phyloP scores from a whole-genome alignment of 805 yeast genomes.

The Cyberlindnera maclurae region DNA sequence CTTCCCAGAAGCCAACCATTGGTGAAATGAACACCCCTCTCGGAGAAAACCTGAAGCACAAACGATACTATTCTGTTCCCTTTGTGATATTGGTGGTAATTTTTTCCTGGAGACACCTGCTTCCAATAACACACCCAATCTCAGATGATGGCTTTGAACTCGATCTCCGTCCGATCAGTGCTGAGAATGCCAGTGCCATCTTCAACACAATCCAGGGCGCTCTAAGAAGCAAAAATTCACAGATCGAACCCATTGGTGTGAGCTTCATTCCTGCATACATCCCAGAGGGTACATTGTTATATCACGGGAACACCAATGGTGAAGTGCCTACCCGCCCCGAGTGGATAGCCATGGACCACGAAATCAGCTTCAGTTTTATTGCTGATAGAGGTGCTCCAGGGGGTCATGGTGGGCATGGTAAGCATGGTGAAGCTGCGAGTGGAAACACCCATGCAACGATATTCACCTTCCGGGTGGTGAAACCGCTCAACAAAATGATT shows the following conservation, averaged over 20 bases:
- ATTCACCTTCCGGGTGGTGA: conserved; percentile 40
- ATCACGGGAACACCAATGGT: conserved; percentile 41
- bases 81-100: no score
- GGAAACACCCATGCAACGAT: conserved; percentile 21
- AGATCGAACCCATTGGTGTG: conserved; percentile 50
- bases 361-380: conserved; percentile 49
- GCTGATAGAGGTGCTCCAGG: conserved; percentile 14
- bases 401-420: conserved; percentile 6
- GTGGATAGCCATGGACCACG: conserved; percentile 62
- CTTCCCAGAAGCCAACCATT: no score
- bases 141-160: no score
- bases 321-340: conserved; percentile 41
- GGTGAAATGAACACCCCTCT: no score
- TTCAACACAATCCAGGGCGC: conserved; percentile 51
- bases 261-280: conserved; percentile 53
- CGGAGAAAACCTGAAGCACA: no score
- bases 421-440: conserved; percentile 1
- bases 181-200: conserved; percentile 44
- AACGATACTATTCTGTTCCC: no score
- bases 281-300: conserved; percentile 51
- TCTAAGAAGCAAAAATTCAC: conserved; percentile 42
- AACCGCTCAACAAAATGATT: conserved; percentile 42
- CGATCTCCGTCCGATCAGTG: conserved; percentile 20
- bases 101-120: no score
- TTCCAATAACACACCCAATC: no score